Evolutionary conservation across 805 yeast species (phyloP).

Genomic region (Teunomyces cretensis): DNA sequence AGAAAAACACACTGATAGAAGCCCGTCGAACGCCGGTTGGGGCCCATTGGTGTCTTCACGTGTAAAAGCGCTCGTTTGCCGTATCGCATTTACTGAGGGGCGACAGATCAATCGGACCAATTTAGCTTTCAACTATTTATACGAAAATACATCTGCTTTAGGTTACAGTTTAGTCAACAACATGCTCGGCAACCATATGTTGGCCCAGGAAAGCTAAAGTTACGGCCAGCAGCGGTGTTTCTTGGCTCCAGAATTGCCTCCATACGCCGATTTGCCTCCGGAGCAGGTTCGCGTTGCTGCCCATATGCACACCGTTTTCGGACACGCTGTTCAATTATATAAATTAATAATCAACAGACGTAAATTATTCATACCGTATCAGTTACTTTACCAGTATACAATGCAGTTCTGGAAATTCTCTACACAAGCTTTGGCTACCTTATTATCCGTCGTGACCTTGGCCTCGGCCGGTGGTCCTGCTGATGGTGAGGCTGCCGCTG

Average conservation of each 20-base stretch:
- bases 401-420: conserved; percentile 45
- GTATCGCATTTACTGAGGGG: too few species aligned
- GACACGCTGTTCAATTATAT: conserved; percentile 2
- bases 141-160: too few species aligned
- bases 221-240: too few species aligned
- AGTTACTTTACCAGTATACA: not conserved
- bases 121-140: too few species aligned
- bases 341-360: not conserved
- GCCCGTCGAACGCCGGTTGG: not conserved
- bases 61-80: too few species aligned
- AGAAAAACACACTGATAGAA: not conserved
- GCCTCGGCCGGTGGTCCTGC: conserved; percentile 37
- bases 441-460: conserved; percentile 35
- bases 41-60: too few species aligned
- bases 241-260: too few species aligned
- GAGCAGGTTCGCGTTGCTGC: not conserved
- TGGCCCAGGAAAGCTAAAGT: too few species aligned
- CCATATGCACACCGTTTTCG: not conserved
- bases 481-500: conserved; percentile 67
- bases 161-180: too few species aligned
- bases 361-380: too few species aligned
- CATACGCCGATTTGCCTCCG: not conserved
- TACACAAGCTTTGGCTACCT: conserved; percentile 34
- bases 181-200: too few species aligned
- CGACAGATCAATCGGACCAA: too few species aligned